A percentile compares a stretch with the other conserved stretches of the same genome.
phyloP scores from a whole-genome alignment of 169 alveolate genomes.

The Cryptosporidium felis region DNA sequence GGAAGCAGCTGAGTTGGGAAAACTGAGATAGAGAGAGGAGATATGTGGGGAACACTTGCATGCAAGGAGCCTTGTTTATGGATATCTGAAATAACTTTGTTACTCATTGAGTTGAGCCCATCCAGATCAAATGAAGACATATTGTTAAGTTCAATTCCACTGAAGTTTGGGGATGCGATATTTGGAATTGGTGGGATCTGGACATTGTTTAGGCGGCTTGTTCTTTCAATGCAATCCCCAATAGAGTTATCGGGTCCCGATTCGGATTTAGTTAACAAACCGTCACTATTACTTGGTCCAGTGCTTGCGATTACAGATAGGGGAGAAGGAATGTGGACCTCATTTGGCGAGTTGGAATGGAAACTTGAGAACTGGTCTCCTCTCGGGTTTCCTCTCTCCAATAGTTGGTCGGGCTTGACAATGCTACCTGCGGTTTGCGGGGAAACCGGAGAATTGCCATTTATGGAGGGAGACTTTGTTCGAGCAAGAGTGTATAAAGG shows the following conservation, averaged over 20 bases:
- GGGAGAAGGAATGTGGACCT: background rate
- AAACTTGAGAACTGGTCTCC: too few species aligned
- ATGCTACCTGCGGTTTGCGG: background rate
- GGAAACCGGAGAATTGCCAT: background rate
- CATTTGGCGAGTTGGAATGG: background rate
- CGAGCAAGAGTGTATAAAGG: conserved; percentile 53
- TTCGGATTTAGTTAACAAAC: background rate
- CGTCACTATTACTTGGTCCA: background rate
- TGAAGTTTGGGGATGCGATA: background rate
- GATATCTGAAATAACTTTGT: background rate
- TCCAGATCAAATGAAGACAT: background rate
- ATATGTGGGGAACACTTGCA: background rate
- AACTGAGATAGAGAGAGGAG: background rate
- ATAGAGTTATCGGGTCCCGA: background rate
- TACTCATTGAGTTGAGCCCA: background rate
- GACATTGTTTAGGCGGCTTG: background rate
- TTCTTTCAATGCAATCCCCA: background rate
- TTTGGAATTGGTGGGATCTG: conserved; percentile 5
- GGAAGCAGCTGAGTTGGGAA: conserved; percentile 1
- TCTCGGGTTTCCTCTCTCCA: too few species aligned
- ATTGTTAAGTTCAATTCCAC: background rate
- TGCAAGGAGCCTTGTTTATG: background rate
- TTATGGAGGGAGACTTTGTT: conserved; percentile 9
- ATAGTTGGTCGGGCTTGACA: background rate
- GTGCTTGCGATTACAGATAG: background rate